Conservation (phyloP, 106 monocot species). For the Chionographis japonica region DNA sequence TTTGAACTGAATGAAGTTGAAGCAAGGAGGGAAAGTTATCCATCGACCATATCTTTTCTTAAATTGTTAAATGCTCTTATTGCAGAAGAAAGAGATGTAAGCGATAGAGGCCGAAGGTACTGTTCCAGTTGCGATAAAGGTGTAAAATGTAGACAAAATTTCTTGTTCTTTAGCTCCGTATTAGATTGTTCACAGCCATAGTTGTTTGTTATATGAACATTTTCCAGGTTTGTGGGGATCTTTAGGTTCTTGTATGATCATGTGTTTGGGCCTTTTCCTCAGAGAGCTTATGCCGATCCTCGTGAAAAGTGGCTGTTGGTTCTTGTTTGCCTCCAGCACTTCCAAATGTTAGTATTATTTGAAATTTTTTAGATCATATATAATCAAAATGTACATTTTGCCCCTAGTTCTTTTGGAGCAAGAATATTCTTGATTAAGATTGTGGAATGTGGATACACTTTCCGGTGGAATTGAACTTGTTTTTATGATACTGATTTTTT, state of each 20-base stretch:
- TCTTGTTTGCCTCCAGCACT: constrained; percentile 86
- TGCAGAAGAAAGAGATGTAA: constrained; percentile 73
- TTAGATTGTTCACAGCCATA: constrained; percentile 1
- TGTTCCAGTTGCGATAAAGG: neutral
- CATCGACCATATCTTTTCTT: constrained; percentile 93
- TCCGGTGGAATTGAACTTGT: too few species aligned
- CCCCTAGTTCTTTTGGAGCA: neutral
- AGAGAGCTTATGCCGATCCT: constrained; percentile 86
- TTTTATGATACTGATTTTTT: too few species aligned
- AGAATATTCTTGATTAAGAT: too few species aligned
- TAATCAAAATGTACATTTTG: neutral
- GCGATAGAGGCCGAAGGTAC: constrained; percentile 80
- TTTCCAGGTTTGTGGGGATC: constrained; percentile 76
- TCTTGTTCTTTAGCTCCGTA: neutral
- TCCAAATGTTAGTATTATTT: constrained; percentile 54
- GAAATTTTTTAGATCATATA: neutral
- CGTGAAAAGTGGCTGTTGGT: constrained; percentile 88
- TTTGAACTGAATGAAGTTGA: constrained; percentile 94
- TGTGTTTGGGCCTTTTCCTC: constrained; percentile 84
- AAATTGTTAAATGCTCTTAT: constrained; percentile 87
- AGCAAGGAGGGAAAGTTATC: constrained; percentile 91
- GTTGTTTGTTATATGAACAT: constrained; percentile 5
- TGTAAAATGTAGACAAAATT: neutral
- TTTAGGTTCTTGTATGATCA: constrained; percentile 95
- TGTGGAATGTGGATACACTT: too few species aligned